Base-by-base conservation (phyloP, 1,284 basidiomycete genomes). In the Prillingera fragicola region DNA sequence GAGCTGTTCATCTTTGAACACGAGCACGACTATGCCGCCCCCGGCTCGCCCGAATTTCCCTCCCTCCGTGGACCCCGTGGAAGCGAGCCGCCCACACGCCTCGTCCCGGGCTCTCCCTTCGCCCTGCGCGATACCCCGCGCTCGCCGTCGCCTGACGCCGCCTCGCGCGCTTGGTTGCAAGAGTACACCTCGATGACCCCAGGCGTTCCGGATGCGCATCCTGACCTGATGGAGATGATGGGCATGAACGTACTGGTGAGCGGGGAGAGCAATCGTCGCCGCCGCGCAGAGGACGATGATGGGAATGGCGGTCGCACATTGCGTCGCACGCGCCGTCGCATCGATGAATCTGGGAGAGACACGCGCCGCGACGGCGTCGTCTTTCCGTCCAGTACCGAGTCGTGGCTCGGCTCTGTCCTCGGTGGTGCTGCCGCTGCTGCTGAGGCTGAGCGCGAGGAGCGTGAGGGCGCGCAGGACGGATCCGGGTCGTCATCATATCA, bases 301-400 rank as follows among this genome's bases (percentile, higher is more conserved):
- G 25, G n/a, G 18, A 13, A 31, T 31, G 29, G n/a, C 29, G n/a
- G n/a, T 15, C 29, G n/a, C n/a, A 31, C 29, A 15, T 17, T 31
- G 29, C 29, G 29, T n/a, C 29, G 29, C n/a, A 31, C 29, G n/a
- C 29, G 29, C n/a, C n/a, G 29, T 7, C 29, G 29, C 10, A 31
- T 31, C 18, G 29, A 17, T 17, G 29, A 31, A 10, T n/a, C 29
- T 31, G n/a, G 29, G 9, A 14, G 49, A 25, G 50, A 52, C 22
- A 52, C 42, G 26, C 41, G 50, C 19, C 45, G 50, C 13, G 50
- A 52, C 38, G 50, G 45, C 8, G 25, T 52, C 14, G 38, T 51
- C 14, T 47, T 52, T 18, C 45, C 49, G 15, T n/a, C n/a, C n/a
- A n/a, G n/a, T n/a, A n/a, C n/a, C n/a, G 48, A 49, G 12, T 18